Evolutionary conservation across 257 asterid species (phyloP), one percentile per base, ranked within the genome.

Genomic region (Ilex aquifolium): DNA sequence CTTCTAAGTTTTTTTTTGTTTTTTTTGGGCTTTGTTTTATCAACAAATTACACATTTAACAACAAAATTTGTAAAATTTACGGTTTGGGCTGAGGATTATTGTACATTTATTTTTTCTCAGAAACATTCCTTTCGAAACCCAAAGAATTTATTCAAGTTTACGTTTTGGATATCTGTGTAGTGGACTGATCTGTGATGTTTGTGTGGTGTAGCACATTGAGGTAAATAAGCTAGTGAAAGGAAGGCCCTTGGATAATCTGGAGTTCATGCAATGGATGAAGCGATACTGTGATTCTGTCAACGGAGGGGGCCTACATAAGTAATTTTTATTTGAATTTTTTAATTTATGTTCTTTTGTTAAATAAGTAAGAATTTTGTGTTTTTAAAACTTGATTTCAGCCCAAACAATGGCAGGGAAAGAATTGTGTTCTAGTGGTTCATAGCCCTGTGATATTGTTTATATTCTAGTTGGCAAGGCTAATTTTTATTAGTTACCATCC

Each of bases 261-360:
- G 96, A 91, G 65, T 88, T 91, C 67, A 85, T 91, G 95, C 98
- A 91, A 46, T 91, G 96, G 98, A 77, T 91, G 96, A 91, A 91
- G 79, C 89, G 82, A 5, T 91, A 91, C 65, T 88, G 88, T 0
- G 95, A 91, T 59, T 66, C 82, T 55, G 73, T 69, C 54, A 80
- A 77, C 64, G 91, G 97, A 63, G 95, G 91, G 7, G 63, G 62
- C 61, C 36, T 63, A 14, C 75, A 62, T 70, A 82, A 63, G 95
- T 88, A 69, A 65, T 32, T 63, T 36, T 53, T 52, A 49, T 29
- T 14, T 44, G 66, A 29, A 42, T 12, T 57, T 13, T 2, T 60
- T 59, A 31, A 55, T 36, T 55, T 60, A 55, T 55, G 10, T 50
- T 16, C 14, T 29, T 54, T 32, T 10, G 62, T 54, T 30, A 21